phyloP scores from a whole-genome alignment of 129 eudicot species.

The Helianthus tuberosus region DNA sequence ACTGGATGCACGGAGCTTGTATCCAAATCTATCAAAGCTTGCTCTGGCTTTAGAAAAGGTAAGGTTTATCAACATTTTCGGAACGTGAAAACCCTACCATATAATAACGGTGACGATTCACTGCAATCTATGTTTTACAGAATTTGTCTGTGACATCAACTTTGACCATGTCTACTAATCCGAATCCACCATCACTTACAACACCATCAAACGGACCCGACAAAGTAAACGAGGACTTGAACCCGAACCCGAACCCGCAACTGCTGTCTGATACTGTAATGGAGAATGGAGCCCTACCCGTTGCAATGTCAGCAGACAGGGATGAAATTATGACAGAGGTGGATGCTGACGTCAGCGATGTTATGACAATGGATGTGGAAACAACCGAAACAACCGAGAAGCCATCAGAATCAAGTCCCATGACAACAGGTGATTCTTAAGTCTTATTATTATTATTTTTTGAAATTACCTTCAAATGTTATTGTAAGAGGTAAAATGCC shows the following conservation, averaged over 20 bases:
- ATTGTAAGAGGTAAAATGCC: conserved; percentile 33
- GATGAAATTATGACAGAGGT: conserved; percentile 78
- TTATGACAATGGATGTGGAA: conserved; percentile 69
- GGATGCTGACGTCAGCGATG: conserved; percentile 50
- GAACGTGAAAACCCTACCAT: neutral
- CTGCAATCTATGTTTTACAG: conserved; percentile 39
- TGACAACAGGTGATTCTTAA: conserved; percentile 46
- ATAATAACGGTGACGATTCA: neutral
- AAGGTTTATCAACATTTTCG: neutral
- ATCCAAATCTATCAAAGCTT: conserved; percentile 86
- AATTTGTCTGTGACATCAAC: conserved; percentile 83
- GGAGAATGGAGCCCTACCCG: conserved; percentile 56
- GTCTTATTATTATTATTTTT: conserved; percentile 26
- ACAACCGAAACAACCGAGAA: conserved; percentile 55
- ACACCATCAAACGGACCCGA: conserved; percentile 44
- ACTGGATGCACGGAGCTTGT: conserved; percentile 62
- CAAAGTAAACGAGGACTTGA: conserved; percentile 36
- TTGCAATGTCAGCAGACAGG: conserved; percentile 29
- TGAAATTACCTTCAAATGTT: conserved; percentile 20
- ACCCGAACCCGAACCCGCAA: conserved; percentile 16
- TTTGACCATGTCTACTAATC: conserved; percentile 53
- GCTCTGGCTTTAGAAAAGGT: conserved; percentile 96
- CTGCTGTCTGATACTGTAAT: conserved; percentile 40
- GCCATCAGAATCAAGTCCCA: conserved; percentile 60
- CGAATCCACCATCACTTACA: conserved; percentile 35